These are phyloP conservation scores for Phellopilus nigrolimitatus DNA, from an alignment of 1,284 basidiomycete species.

Conservation along the genomic window DNA sequence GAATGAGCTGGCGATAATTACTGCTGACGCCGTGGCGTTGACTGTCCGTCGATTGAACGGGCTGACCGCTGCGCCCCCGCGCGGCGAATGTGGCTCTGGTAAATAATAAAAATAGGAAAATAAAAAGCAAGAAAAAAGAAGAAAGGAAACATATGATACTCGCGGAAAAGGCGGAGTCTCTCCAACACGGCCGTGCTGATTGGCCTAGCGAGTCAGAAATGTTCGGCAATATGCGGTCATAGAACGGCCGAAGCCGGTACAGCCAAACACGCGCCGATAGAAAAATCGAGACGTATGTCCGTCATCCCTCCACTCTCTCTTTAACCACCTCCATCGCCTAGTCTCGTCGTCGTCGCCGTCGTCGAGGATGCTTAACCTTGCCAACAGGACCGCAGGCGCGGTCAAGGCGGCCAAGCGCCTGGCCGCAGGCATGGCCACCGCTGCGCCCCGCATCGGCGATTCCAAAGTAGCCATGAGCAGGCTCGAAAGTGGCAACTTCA, in stretches of 20 bases:
- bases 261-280: constrained; percentile 1
- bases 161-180: no score
- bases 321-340: constrained; percentile 19
- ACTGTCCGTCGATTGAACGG: no score
- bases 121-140: no score
- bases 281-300: constrained; percentile 1
- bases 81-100: no score
- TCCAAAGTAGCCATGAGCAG: constrained; percentile 91
- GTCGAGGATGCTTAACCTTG: constrained; percentile 64
- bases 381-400: constrained; percentile 54
- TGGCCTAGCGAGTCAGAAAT: neutral
- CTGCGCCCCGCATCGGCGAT: constrained; percentile 77
- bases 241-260: constrained; percentile 6
- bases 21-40: no score
- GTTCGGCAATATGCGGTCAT: constrained; percentile 9
- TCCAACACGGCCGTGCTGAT: neutral
- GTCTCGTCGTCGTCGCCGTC: constrained; percentile 30
- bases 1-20: no score
- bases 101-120: no score
- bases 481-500: constrained; percentile 82
- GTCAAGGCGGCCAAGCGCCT: constrained; percentile 54
- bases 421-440: constrained; percentile 76
- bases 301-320: neutral
- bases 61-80: no score
- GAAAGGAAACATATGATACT: no score